A percentile compares a stretch with the other conserved stretches of the same genome.
These are phyloP conservation scores for Saturnispora saitoi DNA, from an alignment of 805 yeast species.

Conservation along the genomic window DNA sequence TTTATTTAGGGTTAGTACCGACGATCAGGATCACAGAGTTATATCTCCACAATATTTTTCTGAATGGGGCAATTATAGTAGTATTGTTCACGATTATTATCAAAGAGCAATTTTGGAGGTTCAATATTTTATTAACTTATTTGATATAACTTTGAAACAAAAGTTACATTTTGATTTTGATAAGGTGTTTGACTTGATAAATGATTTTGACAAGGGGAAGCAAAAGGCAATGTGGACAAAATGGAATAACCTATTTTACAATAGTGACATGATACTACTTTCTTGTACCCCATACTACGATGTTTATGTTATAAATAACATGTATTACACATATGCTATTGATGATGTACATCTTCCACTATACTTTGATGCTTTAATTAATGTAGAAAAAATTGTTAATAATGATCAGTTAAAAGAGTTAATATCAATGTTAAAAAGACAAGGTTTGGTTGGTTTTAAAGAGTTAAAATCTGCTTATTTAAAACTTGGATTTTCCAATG, in stretches of 20 bases:
- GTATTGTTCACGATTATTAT: constrained; percentile 39
- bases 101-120: constrained; percentile 48
- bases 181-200: constrained; percentile 18
- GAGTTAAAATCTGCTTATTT: constrained; percentile 30
- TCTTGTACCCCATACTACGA: constrained; percentile 42
- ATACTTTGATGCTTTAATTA: constrained; percentile 51
- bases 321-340: constrained; percentile 34
- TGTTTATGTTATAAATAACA: constrained; percentile 39
- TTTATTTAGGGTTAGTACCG: constrained; percentile 32
- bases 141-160: constrained; percentile 18
- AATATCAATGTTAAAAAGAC: constrained; percentile 39
- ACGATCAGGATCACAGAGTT: constrained; percentile 17
- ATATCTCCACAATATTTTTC: constrained; percentile 24
- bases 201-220: constrained; percentile 18
- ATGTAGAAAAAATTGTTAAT: constrained; percentile 37
- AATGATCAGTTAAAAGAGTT: constrained; percentile 31
- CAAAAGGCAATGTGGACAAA: constrained; percentile 22
- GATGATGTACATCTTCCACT: constrained; percentile 41
- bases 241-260: constrained; percentile 18
- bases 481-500: constrained; percentile 22
- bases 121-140: constrained; percentile 33
- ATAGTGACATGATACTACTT: constrained; percentile 31
- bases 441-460: constrained; percentile 44
- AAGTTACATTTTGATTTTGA: constrained; percentile 19
- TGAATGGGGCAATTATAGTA: constrained; percentile 20